Base-by-base conservation (phyloP, 495 filamentous ascomycete genomes). In the Penicillium ucsense region DNA sequence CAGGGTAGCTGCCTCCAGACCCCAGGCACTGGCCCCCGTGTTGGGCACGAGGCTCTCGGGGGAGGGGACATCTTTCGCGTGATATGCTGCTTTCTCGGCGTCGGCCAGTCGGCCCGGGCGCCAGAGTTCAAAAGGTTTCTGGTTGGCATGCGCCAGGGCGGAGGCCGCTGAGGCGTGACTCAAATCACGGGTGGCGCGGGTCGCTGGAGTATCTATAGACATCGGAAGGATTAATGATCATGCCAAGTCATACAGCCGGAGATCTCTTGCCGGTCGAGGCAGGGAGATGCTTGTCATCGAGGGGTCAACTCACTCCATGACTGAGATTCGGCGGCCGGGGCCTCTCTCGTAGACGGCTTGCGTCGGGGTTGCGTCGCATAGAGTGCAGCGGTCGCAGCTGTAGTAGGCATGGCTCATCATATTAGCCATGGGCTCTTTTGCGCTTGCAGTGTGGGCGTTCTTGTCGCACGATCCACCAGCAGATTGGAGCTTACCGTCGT, bases 81-180 rank as follows among this genome's bases (percentile, higher is more conserved):
- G 66, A 20, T 77, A 57, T 10, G 86, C 84, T 12, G 87, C 86
- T 35, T 80, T 78, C 47, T 80, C 81, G 39, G 85, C 84, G 30
- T 81, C 76, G 28, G 78, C 60, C 11, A 78, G 78, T 34, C 72
- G 66, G 33, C 74, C 71, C 9, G 81, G 80, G 51, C 72, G 83
- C 79, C 78, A 84, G 57, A 66, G 56, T 59, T 81, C 76, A 30
- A 77, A 65, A 0, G 78, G 61, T 53, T 78, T 84, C 45, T 77
- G 75, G 54, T 82, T 82, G 29, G 80, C 72, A 73, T 87, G 84
- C 29, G 86, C 86, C 11, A 92, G 70, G 38, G 87, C 88, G 34
- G 84, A 80, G 43, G 79, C 78, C 20, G 86, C 88, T 38, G 86
- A 86, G 31, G 82, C 78, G 45, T 76, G 73, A 41, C 80, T 73